A percentile compares a stretch with the other conserved stretches of the same genome.
Evolutionary conservation across 2,329 filamentous ascomycete species (phyloP).

Genomic region (Amauroascus verrucosus): DNA sequence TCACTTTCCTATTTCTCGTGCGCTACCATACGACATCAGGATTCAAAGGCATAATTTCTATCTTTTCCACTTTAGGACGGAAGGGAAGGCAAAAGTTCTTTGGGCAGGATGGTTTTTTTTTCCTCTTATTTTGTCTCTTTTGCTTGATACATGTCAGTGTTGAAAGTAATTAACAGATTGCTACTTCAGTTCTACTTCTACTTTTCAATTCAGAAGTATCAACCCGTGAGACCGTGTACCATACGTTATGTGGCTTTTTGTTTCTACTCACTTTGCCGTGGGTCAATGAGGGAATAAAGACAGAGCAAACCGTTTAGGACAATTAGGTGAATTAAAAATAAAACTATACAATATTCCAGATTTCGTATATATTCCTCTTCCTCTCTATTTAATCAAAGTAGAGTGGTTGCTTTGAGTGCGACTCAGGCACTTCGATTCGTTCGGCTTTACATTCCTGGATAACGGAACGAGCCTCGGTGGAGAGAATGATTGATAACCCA

Average conservation of each 20-base stretch:
- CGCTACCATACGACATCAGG: conserved; percentile 6
- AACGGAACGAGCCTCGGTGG: neutral
- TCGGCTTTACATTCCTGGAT: no score
- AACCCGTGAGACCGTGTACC: neutral
- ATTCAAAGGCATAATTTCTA: conserved; percentile 13
- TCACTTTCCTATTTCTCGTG: conserved; percentile 7
- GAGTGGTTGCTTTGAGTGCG: no score
- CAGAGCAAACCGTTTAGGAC: neutral
- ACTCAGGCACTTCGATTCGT: no score
- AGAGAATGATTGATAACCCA: neutral
- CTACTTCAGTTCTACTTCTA: neutral
- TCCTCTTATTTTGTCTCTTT: neutral
- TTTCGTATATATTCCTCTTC: no score
- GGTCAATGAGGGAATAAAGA: neutral
- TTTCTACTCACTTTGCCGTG: neutral
- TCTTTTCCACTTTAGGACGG: conserved; percentile 13
- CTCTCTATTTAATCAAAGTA: no score
- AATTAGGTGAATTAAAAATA: no score
- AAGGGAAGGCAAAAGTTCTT: conserved; percentile 13
- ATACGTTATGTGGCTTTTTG: neutral
- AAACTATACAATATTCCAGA: no score
- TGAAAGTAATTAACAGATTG: conserved; percentile 11
- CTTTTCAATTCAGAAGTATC: neutral
- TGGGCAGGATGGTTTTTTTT: conserved; percentile 11
- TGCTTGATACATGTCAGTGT: conserved; percentile 12